phyloP scores from a whole-genome alignment of 148 eudicot genomes.

The Camellia sinensis region DNA sequence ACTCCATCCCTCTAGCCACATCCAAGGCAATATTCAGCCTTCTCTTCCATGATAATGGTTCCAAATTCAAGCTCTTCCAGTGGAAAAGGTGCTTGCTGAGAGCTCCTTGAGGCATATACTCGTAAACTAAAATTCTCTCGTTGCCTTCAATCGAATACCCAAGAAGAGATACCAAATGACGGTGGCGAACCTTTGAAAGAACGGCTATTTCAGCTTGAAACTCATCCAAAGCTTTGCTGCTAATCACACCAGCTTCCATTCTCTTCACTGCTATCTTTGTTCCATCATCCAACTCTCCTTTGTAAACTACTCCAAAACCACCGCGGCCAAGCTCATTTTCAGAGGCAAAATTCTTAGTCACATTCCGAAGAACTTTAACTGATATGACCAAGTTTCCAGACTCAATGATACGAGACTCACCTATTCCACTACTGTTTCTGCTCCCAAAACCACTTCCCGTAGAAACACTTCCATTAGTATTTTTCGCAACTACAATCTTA shows the following conservation, averaged over 20 bases:
- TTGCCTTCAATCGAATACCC: conserved; percentile 72
- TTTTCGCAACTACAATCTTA: conserved; percentile 67
- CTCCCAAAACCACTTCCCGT: conserved; percentile 65
- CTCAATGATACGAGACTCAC: conserved; percentile 78
- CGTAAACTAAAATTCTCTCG: conserved; percentile 88
- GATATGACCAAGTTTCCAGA: conserved; percentile 86
- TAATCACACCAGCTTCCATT: conserved; percentile 81
- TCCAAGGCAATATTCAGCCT: conserved; percentile 94
- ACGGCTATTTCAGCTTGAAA: conserved; percentile 87
- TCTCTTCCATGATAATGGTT: conserved; percentile 94
- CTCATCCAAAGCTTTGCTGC: conserved; percentile 82
- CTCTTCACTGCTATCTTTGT: conserved; percentile 92
- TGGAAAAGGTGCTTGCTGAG: conserved; percentile 91
- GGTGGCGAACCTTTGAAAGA: conserved; percentile 90
- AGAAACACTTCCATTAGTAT: conserved; percentile 40
- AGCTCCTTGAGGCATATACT: conserved; percentile 97
- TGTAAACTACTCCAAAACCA: conserved; percentile 96
- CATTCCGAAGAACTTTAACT: conserved; percentile 86
- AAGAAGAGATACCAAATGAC: conserved; percentile 89
- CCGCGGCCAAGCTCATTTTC: conserved; percentile 96
- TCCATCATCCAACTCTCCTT: conserved; percentile 95
- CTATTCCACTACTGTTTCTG: conserved; percentile 36
- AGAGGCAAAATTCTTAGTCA: conserved; percentile 81
- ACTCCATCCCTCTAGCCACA: conserved; percentile 96
- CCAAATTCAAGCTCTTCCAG: conserved; percentile 70